A percentile compares a stretch with the other conserved stretches of the same genome.
Evolutionary conservation across 441 rosid genomes (phyloP).

Genomic region (Adansonia rubrostipa): DNA sequence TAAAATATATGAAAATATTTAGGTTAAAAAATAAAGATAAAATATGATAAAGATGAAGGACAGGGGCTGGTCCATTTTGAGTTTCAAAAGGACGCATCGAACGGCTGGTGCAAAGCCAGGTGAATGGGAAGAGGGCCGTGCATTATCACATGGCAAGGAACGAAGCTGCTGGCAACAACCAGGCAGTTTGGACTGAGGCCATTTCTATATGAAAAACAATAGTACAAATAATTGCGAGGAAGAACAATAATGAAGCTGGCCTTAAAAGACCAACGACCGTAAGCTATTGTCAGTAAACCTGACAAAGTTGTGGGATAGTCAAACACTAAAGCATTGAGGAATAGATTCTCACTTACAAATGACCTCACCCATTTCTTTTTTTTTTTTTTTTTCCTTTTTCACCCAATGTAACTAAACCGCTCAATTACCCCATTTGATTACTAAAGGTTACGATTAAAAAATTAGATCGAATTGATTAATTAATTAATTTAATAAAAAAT

Average conservation of each 20-base stretch:
- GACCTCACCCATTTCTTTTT: no score
- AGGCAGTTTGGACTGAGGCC: background rate
- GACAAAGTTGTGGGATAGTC: slow-evolving; percentile 9
- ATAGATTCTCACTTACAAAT: background rate
- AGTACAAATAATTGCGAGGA: slow-evolving; percentile 17
- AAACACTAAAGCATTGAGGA: slow-evolving; percentile 9
- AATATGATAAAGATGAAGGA: background rate
- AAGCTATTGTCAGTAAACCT: background rate
- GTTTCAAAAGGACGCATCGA: no score
- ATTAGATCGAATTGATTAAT: no score
- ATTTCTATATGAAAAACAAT: background rate
- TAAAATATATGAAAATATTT: no score
- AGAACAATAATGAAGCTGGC: background rate
- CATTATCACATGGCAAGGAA: slow-evolving; percentile 6
- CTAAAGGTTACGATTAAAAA: background rate
- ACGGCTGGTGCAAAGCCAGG: slow-evolving; percentile 3
- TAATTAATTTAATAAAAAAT: no score
- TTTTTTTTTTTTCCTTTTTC: background rate
- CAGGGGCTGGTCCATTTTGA: background rate
- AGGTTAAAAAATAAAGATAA: background rate
- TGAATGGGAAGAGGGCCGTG: background rate
- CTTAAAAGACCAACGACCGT: background rate
- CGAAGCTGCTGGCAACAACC: no score
- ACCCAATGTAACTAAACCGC: background rate
- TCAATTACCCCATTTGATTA: background rate